Base-by-base conservation (phyloP, 2,329 filamentous ascomycete genomes). In the Cladosporium sp. region DNA sequence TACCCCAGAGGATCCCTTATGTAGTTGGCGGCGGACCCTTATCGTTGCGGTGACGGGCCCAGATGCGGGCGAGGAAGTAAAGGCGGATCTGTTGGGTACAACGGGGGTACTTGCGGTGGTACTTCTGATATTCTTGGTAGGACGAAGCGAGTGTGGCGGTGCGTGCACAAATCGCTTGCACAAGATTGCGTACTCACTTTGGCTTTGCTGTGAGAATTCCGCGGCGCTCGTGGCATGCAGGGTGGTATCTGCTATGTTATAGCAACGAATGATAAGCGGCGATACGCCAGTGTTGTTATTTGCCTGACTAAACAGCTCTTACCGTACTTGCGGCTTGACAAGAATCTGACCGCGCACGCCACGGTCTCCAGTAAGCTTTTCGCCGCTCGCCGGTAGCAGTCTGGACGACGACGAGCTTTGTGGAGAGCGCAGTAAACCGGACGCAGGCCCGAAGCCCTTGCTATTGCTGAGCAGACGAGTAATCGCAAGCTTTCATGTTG, bases 31-130 rank as follows among this genome's bases (percentile, higher is more conserved):
- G n/a, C 25, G 26, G 60, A 63, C 60, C 60, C 60, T 63, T 63
- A 63, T 63, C 60, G 36, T 56, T 54, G 60, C 60, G 60, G 60
- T 63, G 48, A 61, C 46, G 60, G 49, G 60, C 28, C 60, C 32
- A 56, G 60, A 63, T 36, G 49, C 60, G 34, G 49, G 60, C 49
- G 49, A 64, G 63, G 54, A 58, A 34, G 61, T 61, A 61, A 65
- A 51, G 64, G 62, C 66, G 64, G 64, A 61, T 54, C 63, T 66
- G 63, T 67, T 61, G 58, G 65, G 68, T 70, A 71, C 70, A 64
- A 46, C 51, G 28, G 49, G 28, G 67, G 67, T 70, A 70, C 69
- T 69, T 70, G 39, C 49, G 60, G 63, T 51, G 68, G 68, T 69
- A 70, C 68, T 46, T 67, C 61, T 61, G 61, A 25, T 57, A n/a